Conservation (phyloP, 2,329 filamentous ascomycete species). For the Xylaria arbuscula region DNA sequence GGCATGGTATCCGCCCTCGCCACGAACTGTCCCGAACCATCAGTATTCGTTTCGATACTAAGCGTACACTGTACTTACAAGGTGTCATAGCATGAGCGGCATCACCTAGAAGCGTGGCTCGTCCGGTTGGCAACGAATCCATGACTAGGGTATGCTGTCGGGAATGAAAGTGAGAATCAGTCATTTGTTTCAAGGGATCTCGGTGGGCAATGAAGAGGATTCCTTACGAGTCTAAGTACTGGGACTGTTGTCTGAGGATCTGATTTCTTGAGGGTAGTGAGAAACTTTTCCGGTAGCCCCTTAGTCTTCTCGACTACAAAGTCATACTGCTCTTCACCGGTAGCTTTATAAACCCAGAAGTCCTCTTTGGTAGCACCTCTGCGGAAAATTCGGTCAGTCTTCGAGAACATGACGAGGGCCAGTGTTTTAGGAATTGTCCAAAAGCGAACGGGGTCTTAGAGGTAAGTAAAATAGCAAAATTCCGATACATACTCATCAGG, state of each 20-base stretch:
- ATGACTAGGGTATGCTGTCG: constrained; percentile 38
- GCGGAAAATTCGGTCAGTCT: not conserved
- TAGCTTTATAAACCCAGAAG: constrained; percentile 74
- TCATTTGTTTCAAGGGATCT: not conserved
- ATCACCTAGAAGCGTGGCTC: constrained; percentile 43
- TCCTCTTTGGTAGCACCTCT: constrained; percentile 63
- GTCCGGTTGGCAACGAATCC: constrained; percentile 41
- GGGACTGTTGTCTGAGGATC: constrained; percentile 20
- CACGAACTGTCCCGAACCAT: constrained; percentile 36
- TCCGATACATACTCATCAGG: constrained; percentile 36
- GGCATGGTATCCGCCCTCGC: constrained; percentile 43
- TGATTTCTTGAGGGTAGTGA: constrained; percentile 38
- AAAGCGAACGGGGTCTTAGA: not conserved
- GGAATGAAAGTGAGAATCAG: constrained; percentile 7
- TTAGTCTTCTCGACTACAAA: constrained; percentile 43
- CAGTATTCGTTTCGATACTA: not conserved
- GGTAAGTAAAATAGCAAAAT: not conserved
- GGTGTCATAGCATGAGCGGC: constrained; percentile 44
- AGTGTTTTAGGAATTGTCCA: not conserved
- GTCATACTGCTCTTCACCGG: constrained; percentile 66
- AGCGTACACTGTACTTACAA: constrained; percentile 31
- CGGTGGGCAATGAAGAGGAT: not conserved
- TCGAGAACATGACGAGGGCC: not conserved
- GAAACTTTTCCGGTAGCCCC: constrained; percentile 38
- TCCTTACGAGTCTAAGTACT: constrained; percentile 23